Evolutionary conservation across 805 yeast species (phyloP), one percentile per base, ranked within the genome.

Genomic region (Sugiyamaella smithiae): DNA sequence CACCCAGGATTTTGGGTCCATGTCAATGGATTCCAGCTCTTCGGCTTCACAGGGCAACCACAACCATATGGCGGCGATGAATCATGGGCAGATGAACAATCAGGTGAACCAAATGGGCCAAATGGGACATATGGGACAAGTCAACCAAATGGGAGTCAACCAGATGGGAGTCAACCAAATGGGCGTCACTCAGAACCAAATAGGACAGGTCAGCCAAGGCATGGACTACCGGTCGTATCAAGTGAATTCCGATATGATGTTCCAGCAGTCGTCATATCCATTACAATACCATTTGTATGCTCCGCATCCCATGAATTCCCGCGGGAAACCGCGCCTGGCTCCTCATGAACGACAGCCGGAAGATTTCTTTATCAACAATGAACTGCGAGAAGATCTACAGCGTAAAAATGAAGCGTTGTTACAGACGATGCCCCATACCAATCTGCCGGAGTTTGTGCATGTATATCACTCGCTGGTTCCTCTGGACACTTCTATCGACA

Each of bases 221-320:
- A 37, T 37, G 20, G 41, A 37, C 14, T 23, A 20, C 6, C n/a
- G 20, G 25, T 25, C n/a, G 24, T 23, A 37, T 11, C 41, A 26
- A 12, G 22, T 26, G n/a, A 25, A n/a, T 48, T 35, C 40, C 28
- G 51, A 48, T 29, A 43, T 46, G 50, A 45, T 52, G 29, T 57
- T 42, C 26, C 53, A 54, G 25, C 66, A 60, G 28, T 52, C 60
- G n/a, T 50, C 56, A 12, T 55, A 59, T 40, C 66, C 69, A 56
- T 68, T 87, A 38, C 88, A 88, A 60, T 86, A 87, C 63, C 96
- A 90, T 67, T 68, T 88, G 33, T 90, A 91, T 67, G 93, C 97
- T 0, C 97, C 97, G 1, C 76, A 80, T 25, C 91, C 97, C 7
- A 90, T 89, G 26, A 25, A 43, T 2, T 33, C 48, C 9, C 41